Evolutionary conservation across 73 alveolate species (phyloP).

Genomic region (Paramecium caudatum): DNA sequence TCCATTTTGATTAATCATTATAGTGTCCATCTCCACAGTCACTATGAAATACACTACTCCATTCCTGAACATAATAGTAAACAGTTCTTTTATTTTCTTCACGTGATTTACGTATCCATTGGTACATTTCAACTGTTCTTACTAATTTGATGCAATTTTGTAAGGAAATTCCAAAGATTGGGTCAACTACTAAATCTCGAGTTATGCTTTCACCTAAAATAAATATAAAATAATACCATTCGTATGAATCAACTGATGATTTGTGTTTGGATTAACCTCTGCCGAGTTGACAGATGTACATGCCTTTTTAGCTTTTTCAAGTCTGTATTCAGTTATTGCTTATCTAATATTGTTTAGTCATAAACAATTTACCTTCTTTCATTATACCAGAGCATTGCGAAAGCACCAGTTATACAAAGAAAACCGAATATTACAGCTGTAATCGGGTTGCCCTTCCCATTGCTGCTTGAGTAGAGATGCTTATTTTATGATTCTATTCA

Average conservation of each 20-base stretch:
- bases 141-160: not conserved
- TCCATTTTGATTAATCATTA: constrained; percentile 55
- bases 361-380: constrained; percentile 49
- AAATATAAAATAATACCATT: not conserved
- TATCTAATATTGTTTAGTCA: not conserved
- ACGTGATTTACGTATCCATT: not conserved
- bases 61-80: not conserved
- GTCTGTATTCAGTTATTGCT: constrained; percentile 36
- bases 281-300: not conserved
- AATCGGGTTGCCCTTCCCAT: not conserved
- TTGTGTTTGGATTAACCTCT: constrained; percentile 11
- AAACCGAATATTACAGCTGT: not conserved
- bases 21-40: not conserved
- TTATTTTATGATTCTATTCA: not conserved
- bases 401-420: not conserved
- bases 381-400: constrained; percentile 22
- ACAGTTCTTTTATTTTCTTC: not conserved
- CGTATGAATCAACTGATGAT: constrained; percentile 4
- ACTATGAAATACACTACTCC: not conserved
- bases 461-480: not conserved
- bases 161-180: constrained; percentile 5
- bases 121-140: constrained; percentile 45
- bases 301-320: constrained; percentile 33
- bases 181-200: not conserved
- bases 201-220: constrained; percentile 3